A percentile compares a stretch with the other conserved stretches of the same genome.
Conservation (phyloP, 2,329 filamentous ascomycete genomes). For the Aureobasidium sp. region DNA sequence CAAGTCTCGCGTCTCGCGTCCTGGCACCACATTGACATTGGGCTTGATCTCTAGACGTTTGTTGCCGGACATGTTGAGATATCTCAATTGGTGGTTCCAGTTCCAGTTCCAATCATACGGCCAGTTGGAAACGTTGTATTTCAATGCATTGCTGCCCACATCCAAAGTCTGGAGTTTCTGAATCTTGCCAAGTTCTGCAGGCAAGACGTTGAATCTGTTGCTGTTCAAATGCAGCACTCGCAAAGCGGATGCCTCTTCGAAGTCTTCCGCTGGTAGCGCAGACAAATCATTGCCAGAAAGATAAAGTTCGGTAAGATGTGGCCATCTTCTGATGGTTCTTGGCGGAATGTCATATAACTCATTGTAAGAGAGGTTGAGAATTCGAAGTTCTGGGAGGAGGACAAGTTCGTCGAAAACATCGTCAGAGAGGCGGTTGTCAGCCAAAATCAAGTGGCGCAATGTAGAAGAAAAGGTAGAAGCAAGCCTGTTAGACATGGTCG, state of each 20-base stretch:
- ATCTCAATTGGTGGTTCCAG: conserved; percentile 89
- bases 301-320: conserved; percentile 83
- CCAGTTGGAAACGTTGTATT: conserved; percentile 99
- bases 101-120: conserved; percentile 99
- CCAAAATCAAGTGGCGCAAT: conserved; percentile 75
- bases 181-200: conserved; percentile 89
- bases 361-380: conserved; percentile 93
- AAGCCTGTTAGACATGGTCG: conserved; percentile 70
- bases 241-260: conserved; percentile 81
- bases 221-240: conserved; percentile 92
- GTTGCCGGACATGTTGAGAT: conserved; percentile 93
- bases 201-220: conserved; percentile 95
- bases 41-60: conserved; percentile 87
- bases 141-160: conserved; percentile 88
- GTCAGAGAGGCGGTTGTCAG: conserved; percentile 89
- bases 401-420: conserved; percentile 91
- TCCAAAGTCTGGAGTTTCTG: conserved; percentile 87
- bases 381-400: conserved; percentile 71
- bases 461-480: conserved; percentile 84
- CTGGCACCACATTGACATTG: conserved; percentile 46
- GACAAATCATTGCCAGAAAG: conserved; percentile 92
- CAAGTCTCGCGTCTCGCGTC: conserved; percentile 60
- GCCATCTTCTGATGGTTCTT: conserved; percentile 81
- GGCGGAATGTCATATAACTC: conserved; percentile 87
- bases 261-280: conserved; percentile 82